A percentile compares a stretch with the other conserved stretches of the same genome.
Conservation (phyloP, 805 yeast genomes). For the Teunomyces atbi region DNA sequence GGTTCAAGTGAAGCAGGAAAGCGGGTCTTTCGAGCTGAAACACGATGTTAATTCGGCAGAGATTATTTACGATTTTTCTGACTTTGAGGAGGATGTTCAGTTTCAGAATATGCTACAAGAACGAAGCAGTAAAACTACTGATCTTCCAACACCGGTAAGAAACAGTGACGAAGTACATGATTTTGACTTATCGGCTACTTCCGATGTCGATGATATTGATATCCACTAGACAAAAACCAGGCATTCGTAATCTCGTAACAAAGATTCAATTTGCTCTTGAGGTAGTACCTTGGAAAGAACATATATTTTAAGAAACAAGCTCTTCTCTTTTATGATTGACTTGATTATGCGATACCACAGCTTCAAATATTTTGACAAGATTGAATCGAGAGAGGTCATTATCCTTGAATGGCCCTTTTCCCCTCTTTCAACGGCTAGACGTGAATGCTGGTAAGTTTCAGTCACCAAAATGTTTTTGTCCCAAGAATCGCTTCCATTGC, state of each 20-base stretch:
- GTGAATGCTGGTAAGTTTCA: conserved; percentile 16
- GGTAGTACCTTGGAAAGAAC: conserved; percentile 4
- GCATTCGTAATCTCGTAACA: conserved; percentile 2
- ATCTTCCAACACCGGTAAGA: background rate
- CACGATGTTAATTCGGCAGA: conserved; percentile 13
- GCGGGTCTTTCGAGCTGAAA: background rate
- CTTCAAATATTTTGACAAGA: background rate
- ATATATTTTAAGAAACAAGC: background rate
- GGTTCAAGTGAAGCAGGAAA: conserved; percentile 2
- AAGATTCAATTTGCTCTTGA: background rate
- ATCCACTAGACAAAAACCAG: background rate
- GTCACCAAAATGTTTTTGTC: conserved; percentile 15
- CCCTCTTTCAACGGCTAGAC: background rate
- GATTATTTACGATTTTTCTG: conserved; percentile 20
- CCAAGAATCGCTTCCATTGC: conserved; percentile 12
- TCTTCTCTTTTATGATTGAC: background rate
- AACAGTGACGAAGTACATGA: conserved; percentile 11
- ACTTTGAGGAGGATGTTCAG: conserved; percentile 18
- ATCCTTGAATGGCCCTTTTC: background rate
- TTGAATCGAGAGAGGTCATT: background rate
- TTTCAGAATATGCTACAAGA: conserved; percentile 13
- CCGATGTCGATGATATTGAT: conserved; percentile 17
- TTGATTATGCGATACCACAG: background rate
- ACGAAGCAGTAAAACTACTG: background rate
- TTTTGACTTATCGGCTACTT: conserved; percentile 14